Percentiles rank a stretch among this genome's conserved stretches.
Evolutionary conservation across 257 asterid species (phyloP).

Genomic region (Ajuga chamaepitys): DNA sequence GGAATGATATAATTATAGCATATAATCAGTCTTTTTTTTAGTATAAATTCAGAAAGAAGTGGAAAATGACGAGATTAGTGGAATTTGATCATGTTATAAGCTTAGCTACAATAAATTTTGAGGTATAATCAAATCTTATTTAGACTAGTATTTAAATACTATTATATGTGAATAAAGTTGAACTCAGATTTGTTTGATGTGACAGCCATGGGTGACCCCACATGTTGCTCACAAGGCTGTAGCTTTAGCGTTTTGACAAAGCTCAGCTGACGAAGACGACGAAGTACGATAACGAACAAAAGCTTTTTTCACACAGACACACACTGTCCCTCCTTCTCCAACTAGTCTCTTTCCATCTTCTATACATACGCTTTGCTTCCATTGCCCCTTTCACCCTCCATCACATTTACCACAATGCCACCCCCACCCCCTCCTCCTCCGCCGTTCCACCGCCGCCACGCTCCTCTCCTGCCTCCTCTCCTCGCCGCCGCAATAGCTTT

Average conservation of each 20-base stretch:
- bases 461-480: conserved; percentile 40
- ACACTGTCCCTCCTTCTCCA: conserved; percentile 1
- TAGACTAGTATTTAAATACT: not conserved
- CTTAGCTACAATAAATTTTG: no score
- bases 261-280: conserved; percentile 24
- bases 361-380: conserved; percentile 26
- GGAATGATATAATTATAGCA: no score
- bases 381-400: not conserved
- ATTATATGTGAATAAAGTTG: not conserved
- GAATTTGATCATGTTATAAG: no score
- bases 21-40: no score
- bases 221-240: conserved; percentile 20
- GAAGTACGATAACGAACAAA: conserved; percentile 28
- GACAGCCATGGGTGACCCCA: conserved; percentile 2
- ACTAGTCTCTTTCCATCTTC: conserved; percentile 25
- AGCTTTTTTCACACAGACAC: conserved; percentile 6
- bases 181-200: conserved; percentile 13
- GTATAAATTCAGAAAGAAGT: no score
- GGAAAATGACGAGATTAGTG: no score
- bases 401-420: conserved; percentile 29
- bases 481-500: conserved; percentile 41
- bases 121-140: no score
- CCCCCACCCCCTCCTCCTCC: conserved; percentile 30
- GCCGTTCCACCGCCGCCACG: conserved; percentile 21
- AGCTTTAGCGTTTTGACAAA: conserved; percentile 32